phyloP scores from a whole-genome alignment of 129 eudicot genomes.

The Logfia minima region DNA sequence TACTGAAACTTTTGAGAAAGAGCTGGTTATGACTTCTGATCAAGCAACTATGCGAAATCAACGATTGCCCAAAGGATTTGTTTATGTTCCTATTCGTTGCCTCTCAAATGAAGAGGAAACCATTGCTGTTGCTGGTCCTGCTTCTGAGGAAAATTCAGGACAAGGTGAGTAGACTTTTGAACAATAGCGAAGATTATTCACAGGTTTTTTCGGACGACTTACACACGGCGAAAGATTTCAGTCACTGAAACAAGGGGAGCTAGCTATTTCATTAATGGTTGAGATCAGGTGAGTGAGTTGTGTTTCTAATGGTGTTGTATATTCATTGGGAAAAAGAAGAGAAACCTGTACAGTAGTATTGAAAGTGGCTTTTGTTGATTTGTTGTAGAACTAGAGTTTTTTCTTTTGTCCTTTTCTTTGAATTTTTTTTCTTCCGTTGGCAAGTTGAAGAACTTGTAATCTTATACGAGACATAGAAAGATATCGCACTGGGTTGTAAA shows the following conservation, averaged over 20 bases:
- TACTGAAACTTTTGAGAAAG: slow-evolving; percentile 74
- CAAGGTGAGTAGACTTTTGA: slow-evolving; percentile 38
- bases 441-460: slow-evolving; percentile 26
- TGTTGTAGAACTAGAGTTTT: slow-evolving; percentile 36
- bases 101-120: slow-evolving; percentile 80
- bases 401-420: neutral
- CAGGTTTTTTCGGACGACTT: slow-evolving; percentile 27
- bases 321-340: slow-evolving; percentile 33
- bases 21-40: slow-evolving; percentile 90
- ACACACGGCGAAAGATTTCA: neutral
- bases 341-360: slow-evolving; percentile 39
- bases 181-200: neutral
- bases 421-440: slow-evolving; percentile 1
- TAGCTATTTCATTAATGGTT: slow-evolving; percentile 12
- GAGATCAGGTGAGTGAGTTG: slow-evolving; percentile 16
- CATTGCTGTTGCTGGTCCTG: slow-evolving; percentile 37
- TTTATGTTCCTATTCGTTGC: slow-evolving; percentile 75
- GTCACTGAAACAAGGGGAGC: slow-evolving; percentile 10
- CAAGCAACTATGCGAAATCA: slow-evolving; percentile 92
- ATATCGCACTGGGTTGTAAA: slow-evolving; percentile 23
- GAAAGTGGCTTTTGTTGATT: slow-evolving; percentile 30
- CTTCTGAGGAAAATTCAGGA: slow-evolving; percentile 47
- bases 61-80: slow-evolving; percentile 88
- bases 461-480: slow-evolving; percentile 24
- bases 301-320: slow-evolving; percentile 36